Evolutionary conservation across 192 early-diverging fungal genomes (phyloP), one percentile per base, ranked within the genome.

Genomic region (Umbelopsis ramanniana): DNA sequence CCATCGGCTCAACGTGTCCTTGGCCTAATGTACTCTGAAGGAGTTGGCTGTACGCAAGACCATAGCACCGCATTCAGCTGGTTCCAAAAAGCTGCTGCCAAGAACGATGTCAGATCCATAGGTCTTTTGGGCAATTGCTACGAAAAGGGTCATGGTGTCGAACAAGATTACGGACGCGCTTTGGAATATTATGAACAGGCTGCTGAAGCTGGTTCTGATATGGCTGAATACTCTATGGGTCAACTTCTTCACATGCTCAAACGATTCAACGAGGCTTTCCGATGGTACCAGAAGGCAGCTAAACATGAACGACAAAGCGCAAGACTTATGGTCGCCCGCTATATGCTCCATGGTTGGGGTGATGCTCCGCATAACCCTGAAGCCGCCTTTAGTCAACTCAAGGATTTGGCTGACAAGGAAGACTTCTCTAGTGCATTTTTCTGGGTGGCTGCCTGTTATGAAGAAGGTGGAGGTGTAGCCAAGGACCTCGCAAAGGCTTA

Each of bases 31-130:
- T 77, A 77, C 52, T 66, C 69, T 47, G 43, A 70, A 26, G 81
- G 72, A 2, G 54, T 63, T 50, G 74, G 74, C 26, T 63, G 57
- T 5, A 26, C 23, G 19, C 66, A 73, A 43, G 69, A 78, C 12
- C 38, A 71, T 19, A 60, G 63, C 6, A 46, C 45, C 14, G 81
- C 81, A 2, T 55, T 79, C 55, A 38, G 50, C 17, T 84, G 78
- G 78, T 84, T 78, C 68, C 72, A 70, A 23, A 73, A 74, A 26
- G 72, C 83, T 21, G 82, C 75, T n/a, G 53, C 70, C 24, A 67
- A 74, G 38, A 77, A 76, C 24, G 66, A 78, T 46, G 23, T 67
- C 3, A 45, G 43, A 40, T 75, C 81, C 26, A 50, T 78, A 21
- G 67, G 69, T 15, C 68, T 70, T 7, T 33, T 82, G 29, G 83